Evolutionary conservation across 495 filamentous ascomycete species (phyloP).

Genomic region (Aspergillus bridgeri): DNA sequence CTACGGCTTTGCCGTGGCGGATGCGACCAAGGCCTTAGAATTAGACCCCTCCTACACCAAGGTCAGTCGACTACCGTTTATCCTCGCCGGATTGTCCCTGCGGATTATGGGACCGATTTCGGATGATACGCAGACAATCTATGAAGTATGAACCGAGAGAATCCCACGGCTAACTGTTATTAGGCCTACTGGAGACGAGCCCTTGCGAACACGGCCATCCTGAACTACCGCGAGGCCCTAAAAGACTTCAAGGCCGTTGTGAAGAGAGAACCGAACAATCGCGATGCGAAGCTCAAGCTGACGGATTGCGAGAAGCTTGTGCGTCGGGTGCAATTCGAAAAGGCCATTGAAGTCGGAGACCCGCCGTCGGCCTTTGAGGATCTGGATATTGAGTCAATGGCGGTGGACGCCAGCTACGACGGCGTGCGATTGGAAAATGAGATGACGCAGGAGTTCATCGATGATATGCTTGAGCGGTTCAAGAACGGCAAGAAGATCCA

Average conservation of each 20-base stretch:
- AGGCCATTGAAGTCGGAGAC: conserved; percentile 90
- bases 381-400: conserved; percentile 80
- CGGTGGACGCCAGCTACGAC: conserved; percentile 80
- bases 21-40: conserved; percentile 92
- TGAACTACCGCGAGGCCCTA: conserved; percentile 80
- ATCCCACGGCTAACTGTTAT: conserved; percentile 2
- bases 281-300: conserved; percentile 84
- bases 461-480: conserved; percentile 94
- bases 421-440: conserved; percentile 71
- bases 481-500: conserved; percentile 93
- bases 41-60: conserved; percentile 85
- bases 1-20: conserved; percentile 86
- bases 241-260: conserved; percentile 92
- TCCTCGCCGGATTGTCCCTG: background rate
- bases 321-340: conserved; percentile 83
- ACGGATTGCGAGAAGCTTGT: conserved; percentile 92
- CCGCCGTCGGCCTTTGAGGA: conserved; percentile 88
- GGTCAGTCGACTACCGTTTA: conserved; percentile 43
- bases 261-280: conserved; percentile 79
- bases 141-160: background rate
- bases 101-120: no score
- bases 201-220: conserved; percentile 82
- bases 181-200: conserved; percentile 96
- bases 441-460: conserved; percentile 95
- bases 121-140: no score